Base-by-base conservation (phyloP, 2,329 filamentous ascomycete genomes). In the Simplicillium sp. region DNA sequence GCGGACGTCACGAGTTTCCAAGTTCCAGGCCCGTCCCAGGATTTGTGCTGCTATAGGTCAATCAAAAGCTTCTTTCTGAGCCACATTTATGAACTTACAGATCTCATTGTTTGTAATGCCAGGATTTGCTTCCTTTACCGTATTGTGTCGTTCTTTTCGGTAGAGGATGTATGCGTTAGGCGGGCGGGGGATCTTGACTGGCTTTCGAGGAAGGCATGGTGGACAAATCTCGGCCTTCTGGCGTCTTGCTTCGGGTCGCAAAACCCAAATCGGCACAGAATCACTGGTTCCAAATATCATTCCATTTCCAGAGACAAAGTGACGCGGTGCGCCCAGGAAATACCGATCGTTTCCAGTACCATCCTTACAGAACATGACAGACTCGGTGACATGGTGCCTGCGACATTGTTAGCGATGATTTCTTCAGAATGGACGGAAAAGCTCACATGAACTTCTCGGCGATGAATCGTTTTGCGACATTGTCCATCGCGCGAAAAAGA, bases 101-200 rank as follows among this genome's bases (percentile, higher is more conserved):
- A 67, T 66, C 38, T 65, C 56, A 37, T 65, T 66, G 53, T 67
- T 66, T 28, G 57, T 56, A 18, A 66, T 56, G 12, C 49, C 50
- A 3, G 61, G 60, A 36, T 62, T 55, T 13, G 44, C 44, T 3
- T 49, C 42, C 49, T 63, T 63, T 33, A 66, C 47, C 11, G 49
- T 34, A 13, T 49, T 49, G 46, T 66, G 63, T 18, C 57, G 52
- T 29, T 64, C 60, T 44, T 61, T 61, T 45, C 64, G 64, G 37
- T 65, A 67, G 14, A 67, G 47, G 32, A 67, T 66, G 52, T 60
- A 67, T 5, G 62, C 60, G 46, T 67, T 67, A 13, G 61, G 58
- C 18, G 64, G 64, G 7, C 63, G 60, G 15, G 56, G 60, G 37
- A 65, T 54, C 44, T 57, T 53, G 28, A 40, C 29, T 31, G 40